A percentile compares a stretch with the other conserved stretches of the same genome.
Evolutionary conservation across 345 rosid genomes (phyloP).

Genomic region (Gossypium australe): DNA sequence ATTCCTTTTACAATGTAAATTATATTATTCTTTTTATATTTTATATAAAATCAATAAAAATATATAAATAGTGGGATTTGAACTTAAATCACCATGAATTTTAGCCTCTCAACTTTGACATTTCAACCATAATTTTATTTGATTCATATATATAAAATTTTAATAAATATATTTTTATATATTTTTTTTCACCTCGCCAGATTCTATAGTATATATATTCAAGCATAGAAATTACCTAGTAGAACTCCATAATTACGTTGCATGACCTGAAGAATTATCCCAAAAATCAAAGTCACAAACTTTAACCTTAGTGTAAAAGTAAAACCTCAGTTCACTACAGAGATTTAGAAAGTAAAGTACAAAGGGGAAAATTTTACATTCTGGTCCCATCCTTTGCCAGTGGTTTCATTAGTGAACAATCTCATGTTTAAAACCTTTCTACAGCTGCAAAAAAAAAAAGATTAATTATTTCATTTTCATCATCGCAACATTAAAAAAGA

Average conservation of each 20-base stretch:
- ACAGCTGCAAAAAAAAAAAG: constrained; percentile 39
- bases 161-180: too few species aligned
- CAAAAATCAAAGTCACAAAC: neutral
- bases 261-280: constrained; percentile 58
- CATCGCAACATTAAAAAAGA: neutral
- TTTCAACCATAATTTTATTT: too few species aligned
- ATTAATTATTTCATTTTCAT: neutral
- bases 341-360: neutral
- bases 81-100: too few species aligned
- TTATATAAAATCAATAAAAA: too few species aligned
- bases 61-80: too few species aligned
- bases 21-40: too few species aligned
- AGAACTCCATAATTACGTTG: constrained; percentile 68
- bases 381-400: constrained; percentile 84
- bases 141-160: too few species aligned
- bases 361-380: constrained; percentile 38
- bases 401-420: constrained; percentile 67
- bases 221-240: constrained; percentile 41
- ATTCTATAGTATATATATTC: neutral
- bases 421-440: constrained; percentile 89
- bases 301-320: neutral
- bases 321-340: neutral
- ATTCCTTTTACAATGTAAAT: too few species aligned
- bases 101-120: too few species aligned
- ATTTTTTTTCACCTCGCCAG: too few species aligned